Percentiles rank a stretch among this genome's conserved stretches.
Evolutionary conservation across 176 grass and related monocot genomes (phyloP).

Genomic region (Oryza officinalis): DNA sequence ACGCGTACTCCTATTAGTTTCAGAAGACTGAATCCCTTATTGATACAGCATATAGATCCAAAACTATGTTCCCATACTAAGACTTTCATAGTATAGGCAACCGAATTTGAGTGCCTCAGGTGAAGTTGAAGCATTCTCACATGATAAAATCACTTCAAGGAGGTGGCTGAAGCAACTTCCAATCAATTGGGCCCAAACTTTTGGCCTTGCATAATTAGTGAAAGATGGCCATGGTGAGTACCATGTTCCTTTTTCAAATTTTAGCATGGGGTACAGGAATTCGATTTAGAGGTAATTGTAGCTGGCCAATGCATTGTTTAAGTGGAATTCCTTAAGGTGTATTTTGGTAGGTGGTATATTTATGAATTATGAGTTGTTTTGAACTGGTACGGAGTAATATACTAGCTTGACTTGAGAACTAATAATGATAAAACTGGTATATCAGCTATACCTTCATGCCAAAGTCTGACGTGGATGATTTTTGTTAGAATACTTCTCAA

Average conservation of each 20-base stretch:
- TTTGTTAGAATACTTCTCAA: neutral
- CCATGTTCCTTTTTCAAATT: neutral
- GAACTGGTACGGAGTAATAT: neutral
- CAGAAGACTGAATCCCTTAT: neutral
- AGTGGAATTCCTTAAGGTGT: neutral
- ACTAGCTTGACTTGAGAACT: constrained; percentile 10
- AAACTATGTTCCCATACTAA: neutral
- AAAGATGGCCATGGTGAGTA: constrained; percentile 3
- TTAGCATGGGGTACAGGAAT: constrained; percentile 1
- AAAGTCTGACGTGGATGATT: neutral
- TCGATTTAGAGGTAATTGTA: neutral
- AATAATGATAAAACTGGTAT: neutral
- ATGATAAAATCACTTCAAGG: constrained; percentile 1
- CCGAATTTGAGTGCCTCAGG: neutral
- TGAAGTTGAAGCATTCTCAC: neutral
- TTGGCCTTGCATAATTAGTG: neutral
- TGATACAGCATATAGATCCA: neutral
- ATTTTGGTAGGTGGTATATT: neutral
- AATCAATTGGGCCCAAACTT: neutral
- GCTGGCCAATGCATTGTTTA: constrained; percentile 16
- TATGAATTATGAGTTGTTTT: neutral
- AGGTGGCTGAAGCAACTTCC: neutral
- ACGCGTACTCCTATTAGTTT: neutral
- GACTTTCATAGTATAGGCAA: neutral
- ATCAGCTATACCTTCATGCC: neutral